Evolutionary conservation across 208 protist species (phyloP), one percentile per base, ranked within the genome.

Genomic region (Leishmania tropica): DNA sequence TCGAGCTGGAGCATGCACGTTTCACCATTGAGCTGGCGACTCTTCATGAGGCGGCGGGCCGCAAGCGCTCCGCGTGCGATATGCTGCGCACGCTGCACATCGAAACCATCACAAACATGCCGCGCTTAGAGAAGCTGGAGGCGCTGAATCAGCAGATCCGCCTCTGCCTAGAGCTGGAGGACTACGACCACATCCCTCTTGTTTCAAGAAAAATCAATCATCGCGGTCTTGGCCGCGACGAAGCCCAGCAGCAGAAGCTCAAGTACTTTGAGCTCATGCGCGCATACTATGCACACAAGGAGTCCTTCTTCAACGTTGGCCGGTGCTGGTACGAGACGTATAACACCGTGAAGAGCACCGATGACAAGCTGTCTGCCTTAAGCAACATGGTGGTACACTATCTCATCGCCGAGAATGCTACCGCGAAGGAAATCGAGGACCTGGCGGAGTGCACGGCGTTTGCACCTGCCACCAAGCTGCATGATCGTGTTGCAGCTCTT

Each of bases 81-180:
- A 93, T 99, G 78, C 79, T 99, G 35, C 96, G 98, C 71, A 94
- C 96, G 54, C 85, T 99, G 67, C 98, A 99, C 84, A 95, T 99
- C 71, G 99, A 99, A 84, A 99, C 98, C 5, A 98, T 99, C 81
- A 98, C 97, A n/a, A 97, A 97, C 78, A 99, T 99, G 98, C 97
- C 98, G 2, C 93, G 94, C 64, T 72, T 92, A 37, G 99, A 99
- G 81, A 99, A 99, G 91, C 86, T 99, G 40, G 93, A 98, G 68
- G 98, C 97, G 53, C 93, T 99, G 74, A 96, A 99, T 65, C 94
- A 99, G 64, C 97, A 99, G 79, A 99, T 99, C 64, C 88, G 98
- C 17, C 92, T 99, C 21, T 97, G 90, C 81, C 86, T 99, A 24
- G 97, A 97, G 83, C 88, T 98, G 64, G 89, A 97, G 76, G 98